Evolutionary conservation across 1,284 basidiomycete genomes (phyloP), one percentile per base, ranked within the genome.

Genomic region (Puccinia coronata): DNA sequence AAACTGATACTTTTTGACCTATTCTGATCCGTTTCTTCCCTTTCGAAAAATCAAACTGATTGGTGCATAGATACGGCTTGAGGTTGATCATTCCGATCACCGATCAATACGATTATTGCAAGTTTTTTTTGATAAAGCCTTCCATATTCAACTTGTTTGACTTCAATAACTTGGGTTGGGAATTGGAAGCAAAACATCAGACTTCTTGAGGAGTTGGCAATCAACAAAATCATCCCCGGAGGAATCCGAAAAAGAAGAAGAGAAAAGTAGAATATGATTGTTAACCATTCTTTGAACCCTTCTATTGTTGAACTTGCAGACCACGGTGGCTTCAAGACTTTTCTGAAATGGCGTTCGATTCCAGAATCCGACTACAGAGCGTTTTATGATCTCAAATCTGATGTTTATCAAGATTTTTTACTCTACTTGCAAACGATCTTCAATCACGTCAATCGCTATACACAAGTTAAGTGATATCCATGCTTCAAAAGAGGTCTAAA

Each of bases 41-140:
- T 9, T 5, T 69, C 39, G 39, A 69, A 25, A 63, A 14, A 69
- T 25, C 39, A 25, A 12, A 12, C 3, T 6, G 8, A 43, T 70
- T 20, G 23, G n/a, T 3, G 36, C 23, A 43, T 75, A 83, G 82
- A 28, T 87, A 87, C 82, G 86, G 86, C 20, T 43, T 87, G 20
- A 84, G 85, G n/a, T 83, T 87, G 16, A 82, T 87, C 65, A 84
- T 87, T 31, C 87, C 87, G 0, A 82, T 87, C 5, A 83, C 84
- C 0, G 87, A 87, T 67, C 67, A 86, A 87, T 63, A 85, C 72
- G 84, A 85, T 65, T 84, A 85, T 61, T 84, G 84, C 11, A 75
- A 82, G 77, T 72, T 34, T 25, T 43, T 20, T 12, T 39, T 23
- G 11, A 12, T 14, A n/a, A n/a, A n/a, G n/a, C n/a, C n/a, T n/a